Percentiles rank a stretch among this genome's conserved stretches.
These are phyloP conservation scores for Erodium maritimum DNA, from an alignment of 345 rosid genomes.

Conservation along the genomic window DNA sequence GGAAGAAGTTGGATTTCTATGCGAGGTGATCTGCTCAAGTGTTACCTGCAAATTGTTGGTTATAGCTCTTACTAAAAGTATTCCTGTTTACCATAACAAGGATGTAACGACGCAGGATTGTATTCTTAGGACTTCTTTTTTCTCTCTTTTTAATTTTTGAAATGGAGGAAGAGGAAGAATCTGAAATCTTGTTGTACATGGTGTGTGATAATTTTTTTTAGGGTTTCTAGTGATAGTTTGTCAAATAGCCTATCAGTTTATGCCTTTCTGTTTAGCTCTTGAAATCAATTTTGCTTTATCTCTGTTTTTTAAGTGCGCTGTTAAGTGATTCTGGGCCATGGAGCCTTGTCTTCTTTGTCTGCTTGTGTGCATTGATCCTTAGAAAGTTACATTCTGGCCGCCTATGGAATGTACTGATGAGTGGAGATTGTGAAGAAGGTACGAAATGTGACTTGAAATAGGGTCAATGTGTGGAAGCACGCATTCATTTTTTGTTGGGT, in stretches of 20 bases:
- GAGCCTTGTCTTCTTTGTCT: too few species aligned
- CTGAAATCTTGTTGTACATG: constrained; percentile 42
- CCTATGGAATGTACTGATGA: too few species aligned
- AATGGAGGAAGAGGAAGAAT: constrained; percentile 30
- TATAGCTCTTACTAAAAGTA: constrained; percentile 11
- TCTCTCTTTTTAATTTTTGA: constrained; percentile 7
- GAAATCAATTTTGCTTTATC: too few species aligned
- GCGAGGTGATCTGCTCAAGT: constrained; percentile 4
- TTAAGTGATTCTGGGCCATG: too few species aligned
- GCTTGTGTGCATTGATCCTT: too few species aligned
- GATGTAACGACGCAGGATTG: constrained; percentile 29
- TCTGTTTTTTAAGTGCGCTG: too few species aligned
- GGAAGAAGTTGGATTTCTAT: neutral
- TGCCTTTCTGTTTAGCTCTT: too few species aligned
- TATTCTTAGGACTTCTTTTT: constrained; percentile 17
- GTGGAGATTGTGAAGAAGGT: too few species aligned
- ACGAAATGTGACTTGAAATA: too few species aligned
- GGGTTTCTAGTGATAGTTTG: constrained; percentile 32
- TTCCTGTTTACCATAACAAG: constrained; percentile 5
- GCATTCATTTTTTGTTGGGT: too few species aligned
- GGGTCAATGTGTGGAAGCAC: too few species aligned
- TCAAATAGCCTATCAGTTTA: constrained; percentile 7
- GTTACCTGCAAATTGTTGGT: constrained; percentile 6
- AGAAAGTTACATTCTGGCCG: too few species aligned
- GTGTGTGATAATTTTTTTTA: constrained; percentile 34